Base-by-base conservation (phyloP, 176 grass and related monocot genomes). In the bread wheat (Triticum aestivum) region DNA sequence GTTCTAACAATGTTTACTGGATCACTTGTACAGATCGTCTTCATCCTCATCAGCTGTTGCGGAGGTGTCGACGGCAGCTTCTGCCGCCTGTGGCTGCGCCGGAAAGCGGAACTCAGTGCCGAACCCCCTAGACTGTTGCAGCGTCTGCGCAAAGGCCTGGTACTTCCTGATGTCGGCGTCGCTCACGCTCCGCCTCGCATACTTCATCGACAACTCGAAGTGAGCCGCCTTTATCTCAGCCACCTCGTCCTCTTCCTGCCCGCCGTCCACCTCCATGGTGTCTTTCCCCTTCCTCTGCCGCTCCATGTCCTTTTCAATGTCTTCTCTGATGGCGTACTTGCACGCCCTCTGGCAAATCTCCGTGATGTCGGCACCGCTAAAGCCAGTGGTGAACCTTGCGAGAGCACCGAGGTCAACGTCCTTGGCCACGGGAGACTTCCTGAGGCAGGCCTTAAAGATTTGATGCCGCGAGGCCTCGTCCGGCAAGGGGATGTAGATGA, bases 181-280 rank as follows among this genome's bases (percentile, higher is more conserved):
- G 59, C 85, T 93, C 9, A 91, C 91, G 13, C 88, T 91, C 42
- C 88, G 69, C 42, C 91, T 14, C 0, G 89, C 89, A 20, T 66
- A 89, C 84, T 80, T 93, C 93, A 95, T 95, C 0, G 90, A 91
- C 62, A 91, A 91, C 54, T 95, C 91, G 4, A 92, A 95, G 49
- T 95, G 86, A 30, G 51, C 77, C 3, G 88, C 88, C 58, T 83
- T 92, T 20, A 93, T 93, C 76, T 93, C 35, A 4, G 93, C 65
- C 1, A 74, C 88, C 65, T 89, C 91, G 14, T 79, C 29, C 29
- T 30, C 72, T 47, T 47, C 45, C 45, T 13, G 45, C 1, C 45
- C 11, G 9, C 68, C 30, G n/a, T 90, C 91, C 71, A 85, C 86
- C 65, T 72, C 91, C 91, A 87, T 92, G 0, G 24, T 81, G 21